Evolutionary conservation across 169 alveolate genomes (phyloP).

Genomic region (Plasmodium knowlesi): DNA sequence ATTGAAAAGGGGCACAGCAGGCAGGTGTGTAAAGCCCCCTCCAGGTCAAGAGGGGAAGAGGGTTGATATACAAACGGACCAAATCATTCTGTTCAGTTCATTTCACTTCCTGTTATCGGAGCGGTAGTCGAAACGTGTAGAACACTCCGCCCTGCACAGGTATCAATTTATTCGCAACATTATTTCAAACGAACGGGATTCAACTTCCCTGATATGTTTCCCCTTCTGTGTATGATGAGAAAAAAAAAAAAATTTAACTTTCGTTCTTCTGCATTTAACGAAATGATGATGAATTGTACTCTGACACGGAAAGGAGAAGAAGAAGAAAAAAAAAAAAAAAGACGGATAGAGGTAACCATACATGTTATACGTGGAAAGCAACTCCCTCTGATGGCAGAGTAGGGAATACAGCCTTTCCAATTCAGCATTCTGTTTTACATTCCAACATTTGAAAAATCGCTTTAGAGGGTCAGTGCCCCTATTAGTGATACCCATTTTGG

Average conservation of each 20-base stretch:
- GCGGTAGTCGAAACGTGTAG: background rate
- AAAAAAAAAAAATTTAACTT: constrained; percentile 28
- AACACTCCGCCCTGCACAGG: background rate
- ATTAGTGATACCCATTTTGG: background rate
- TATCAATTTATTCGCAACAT: background rate
- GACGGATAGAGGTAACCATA: background rate
- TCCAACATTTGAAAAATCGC: background rate
- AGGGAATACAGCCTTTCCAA: background rate
- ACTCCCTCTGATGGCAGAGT: background rate
- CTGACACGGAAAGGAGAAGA: constrained; percentile 22
- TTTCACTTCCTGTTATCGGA: background rate
- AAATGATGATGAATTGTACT: constrained; percentile 34
- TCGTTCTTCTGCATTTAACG: constrained; percentile 48
- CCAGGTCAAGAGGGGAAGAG: background rate
- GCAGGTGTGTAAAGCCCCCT: background rate
- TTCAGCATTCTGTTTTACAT: background rate
- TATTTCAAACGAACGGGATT: background rate
- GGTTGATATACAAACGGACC: background rate
- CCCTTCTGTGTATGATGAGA: constrained; percentile 35
- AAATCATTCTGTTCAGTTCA: background rate
- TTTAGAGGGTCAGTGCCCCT: too few relatives aligned
- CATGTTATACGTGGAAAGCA: background rate
- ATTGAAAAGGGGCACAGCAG: background rate
- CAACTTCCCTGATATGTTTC: background rate
- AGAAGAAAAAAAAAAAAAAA: background rate